These are phyloP conservation scores for Lactarius vividus DNA, from an alignment of 768 basidiomycete species.

Conservation along the genomic window DNA sequence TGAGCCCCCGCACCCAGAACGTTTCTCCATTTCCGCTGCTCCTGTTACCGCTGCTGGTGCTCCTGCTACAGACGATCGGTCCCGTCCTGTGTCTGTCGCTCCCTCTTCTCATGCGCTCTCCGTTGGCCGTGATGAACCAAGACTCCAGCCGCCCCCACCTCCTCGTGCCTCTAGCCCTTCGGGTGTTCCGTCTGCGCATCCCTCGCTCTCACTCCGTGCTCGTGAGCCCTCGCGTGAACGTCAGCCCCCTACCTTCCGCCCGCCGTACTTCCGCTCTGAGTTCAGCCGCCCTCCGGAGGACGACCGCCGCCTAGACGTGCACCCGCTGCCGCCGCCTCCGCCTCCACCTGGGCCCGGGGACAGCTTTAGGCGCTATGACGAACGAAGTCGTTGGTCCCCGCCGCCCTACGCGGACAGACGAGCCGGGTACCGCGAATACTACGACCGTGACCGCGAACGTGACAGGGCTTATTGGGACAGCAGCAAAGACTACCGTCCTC, in stretches of 20 bases:
- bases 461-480: constrained; percentile 10
- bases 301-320: constrained; percentile 19
- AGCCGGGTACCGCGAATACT: constrained; percentile 17
- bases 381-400: constrained; percentile 19
- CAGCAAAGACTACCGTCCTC: constrained; percentile 7
- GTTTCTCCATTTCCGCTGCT: neutral
- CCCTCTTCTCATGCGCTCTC: constrained; percentile 12
- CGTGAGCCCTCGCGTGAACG: constrained; percentile 26
- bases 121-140: constrained; percentile 16
- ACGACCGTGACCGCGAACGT: constrained; percentile 20
- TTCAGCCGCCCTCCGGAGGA: constrained; percentile 26
- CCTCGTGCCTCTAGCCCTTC: constrained; percentile 7
- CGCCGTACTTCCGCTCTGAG: constrained; percentile 27
- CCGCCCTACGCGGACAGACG: constrained; percentile 15
- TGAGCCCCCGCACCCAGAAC: constrained; percentile 7
- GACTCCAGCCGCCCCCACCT: constrained; percentile 8
- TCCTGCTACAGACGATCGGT: constrained; percentile 7
- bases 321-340: neutral
- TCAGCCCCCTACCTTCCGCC: constrained; percentile 6
- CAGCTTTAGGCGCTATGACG: constrained; percentile 17
- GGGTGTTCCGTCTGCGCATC: constrained; percentile 10
- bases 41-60: neutral
- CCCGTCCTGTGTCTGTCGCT: constrained; percentile 11
- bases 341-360: constrained; percentile 1
- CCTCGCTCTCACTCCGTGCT: constrained; percentile 10